phyloP scores from a whole-genome alignment of 2,329 filamentous ascomycete species.

The Xylariaceae sp. region DNA sequence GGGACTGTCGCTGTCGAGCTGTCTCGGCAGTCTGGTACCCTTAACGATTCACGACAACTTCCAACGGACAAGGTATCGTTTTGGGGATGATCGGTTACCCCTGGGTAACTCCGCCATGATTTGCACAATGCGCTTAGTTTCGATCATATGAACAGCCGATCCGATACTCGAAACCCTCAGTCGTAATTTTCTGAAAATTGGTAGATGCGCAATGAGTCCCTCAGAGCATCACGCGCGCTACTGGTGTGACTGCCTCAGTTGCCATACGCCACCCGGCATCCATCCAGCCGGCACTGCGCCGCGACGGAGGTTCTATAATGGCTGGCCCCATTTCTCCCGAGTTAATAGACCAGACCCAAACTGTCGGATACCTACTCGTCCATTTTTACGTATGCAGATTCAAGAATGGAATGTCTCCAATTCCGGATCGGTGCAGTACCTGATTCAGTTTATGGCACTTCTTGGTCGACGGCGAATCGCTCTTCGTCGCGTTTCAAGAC shows the following conservation, averaged over 20 bases:
- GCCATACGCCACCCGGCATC: neutral
- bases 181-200: too few relatives aligned
- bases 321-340: constrained; percentile 3
- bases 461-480: neutral
- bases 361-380: constrained; percentile 2
- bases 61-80: too few relatives aligned
- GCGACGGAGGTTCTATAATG: constrained; percentile 3
- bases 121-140: too few relatives aligned
- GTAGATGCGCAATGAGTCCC: too few relatives aligned
- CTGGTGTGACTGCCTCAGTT: neutral
- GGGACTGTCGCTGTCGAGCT: too few relatives aligned
- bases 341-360: too few relatives aligned
- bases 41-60: neutral
- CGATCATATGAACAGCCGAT: too few relatives aligned
- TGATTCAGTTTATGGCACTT: neutral
- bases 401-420: constrained; percentile 10
- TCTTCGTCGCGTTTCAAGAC: neutral
- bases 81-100: too few relatives aligned
- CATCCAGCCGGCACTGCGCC: constrained; percentile 3
- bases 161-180: too few relatives aligned
- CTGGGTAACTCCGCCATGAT: too few relatives aligned
- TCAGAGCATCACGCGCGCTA: neutral
- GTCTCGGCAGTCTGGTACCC: neutral
- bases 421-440: neutral
- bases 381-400: constrained; percentile 4